These are phyloP conservation scores for Marchantia polymorpha DNA, from an alignment of 225 moss, liverwort and hornwort genomes.

Conservation along the genomic window DNA sequence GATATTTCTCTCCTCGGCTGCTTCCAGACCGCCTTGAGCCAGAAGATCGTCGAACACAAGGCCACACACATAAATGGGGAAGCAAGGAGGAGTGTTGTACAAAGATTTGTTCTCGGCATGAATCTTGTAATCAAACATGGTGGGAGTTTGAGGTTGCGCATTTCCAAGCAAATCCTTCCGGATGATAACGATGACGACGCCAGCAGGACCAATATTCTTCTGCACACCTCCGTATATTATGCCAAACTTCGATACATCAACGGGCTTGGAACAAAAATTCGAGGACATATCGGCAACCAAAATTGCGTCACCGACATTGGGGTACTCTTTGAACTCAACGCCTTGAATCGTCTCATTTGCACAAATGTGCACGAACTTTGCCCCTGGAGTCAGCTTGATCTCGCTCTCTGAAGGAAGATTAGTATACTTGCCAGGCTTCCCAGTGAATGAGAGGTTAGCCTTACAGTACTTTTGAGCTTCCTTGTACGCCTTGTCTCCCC, in stretches of 20 bases:
- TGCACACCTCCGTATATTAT: slow-evolving; percentile 93
- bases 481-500: slow-evolving; percentile 97
- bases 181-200: slow-evolving; percentile 82
- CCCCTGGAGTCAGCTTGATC: slow-evolving; percentile 68
- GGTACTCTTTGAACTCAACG: slow-evolving; percentile 97
- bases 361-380: slow-evolving; percentile 85
- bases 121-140: slow-evolving; percentile 92
- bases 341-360: slow-evolving; percentile 99
- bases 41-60: slow-evolving; percentile 93
- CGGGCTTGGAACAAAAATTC: slow-evolving; percentile 97
- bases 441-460: slow-evolving; percentile 81
- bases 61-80: slow-evolving; percentile 88
- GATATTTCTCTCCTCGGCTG: slow-evolving; percentile 68
- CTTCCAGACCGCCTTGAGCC: slow-evolving; percentile 83
- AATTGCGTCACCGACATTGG: slow-evolving; percentile 64
- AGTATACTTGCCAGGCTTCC: slow-evolving; percentile 89
- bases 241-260: slow-evolving; percentile 96
- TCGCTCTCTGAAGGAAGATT: slow-evolving; percentile 63
- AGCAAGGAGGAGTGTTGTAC: slow-evolving; percentile 97
- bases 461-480: slow-evolving; percentile 91
- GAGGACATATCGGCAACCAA: slow-evolving; percentile 93
- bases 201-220: slow-evolving; percentile 97
- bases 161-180: slow-evolving; percentile 76
- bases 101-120: slow-evolving; percentile 88
- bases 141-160: slow-evolving; percentile 64